Conservation (phyloP, 805 yeast species). For the Yamadazyma endophytica region DNA sequence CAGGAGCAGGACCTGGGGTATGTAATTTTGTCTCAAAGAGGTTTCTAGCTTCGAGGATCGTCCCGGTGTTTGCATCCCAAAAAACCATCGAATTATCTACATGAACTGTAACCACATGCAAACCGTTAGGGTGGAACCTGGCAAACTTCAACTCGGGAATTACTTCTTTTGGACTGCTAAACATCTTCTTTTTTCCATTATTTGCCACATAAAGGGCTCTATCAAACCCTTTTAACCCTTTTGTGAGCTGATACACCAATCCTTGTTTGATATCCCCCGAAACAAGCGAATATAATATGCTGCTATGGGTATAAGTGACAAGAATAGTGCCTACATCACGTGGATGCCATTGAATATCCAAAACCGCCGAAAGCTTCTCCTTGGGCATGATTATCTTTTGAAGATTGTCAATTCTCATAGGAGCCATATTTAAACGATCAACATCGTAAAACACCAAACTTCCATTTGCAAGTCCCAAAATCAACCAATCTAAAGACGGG, state of each 20-base stretch:
- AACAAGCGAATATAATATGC: conserved; percentile 64
- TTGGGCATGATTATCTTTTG: conserved; percentile 59
- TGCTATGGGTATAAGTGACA: conserved; percentile 66
- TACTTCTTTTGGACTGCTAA: conserved; percentile 33
- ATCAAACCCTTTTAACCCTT: conserved; percentile 62
- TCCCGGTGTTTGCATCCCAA: conserved; percentile 87
- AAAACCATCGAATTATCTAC: conserved; percentile 81
- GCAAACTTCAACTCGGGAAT: conserved; percentile 43
- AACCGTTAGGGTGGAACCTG: conserved; percentile 89
- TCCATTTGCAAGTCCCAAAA: conserved; percentile 79
- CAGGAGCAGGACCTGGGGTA: conserved; percentile 35
- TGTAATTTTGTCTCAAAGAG: conserved; percentile 64
- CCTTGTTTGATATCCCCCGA: conserved; percentile 53
- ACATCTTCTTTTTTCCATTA: conserved; percentile 39
- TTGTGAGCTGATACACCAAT: conserved; percentile 59
- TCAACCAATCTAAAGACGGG: conserved; percentile 84
- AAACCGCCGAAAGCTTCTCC: conserved; percentile 59
- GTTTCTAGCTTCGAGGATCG: conserved; percentile 69
- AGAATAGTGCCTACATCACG: conserved; percentile 79
- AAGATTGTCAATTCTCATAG: conserved; percentile 63
- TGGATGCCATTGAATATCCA: conserved; percentile 76
- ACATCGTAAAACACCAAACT: conserved; percentile 69
- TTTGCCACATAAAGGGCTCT: conserved; percentile 23
- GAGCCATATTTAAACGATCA: conserved; percentile 68
- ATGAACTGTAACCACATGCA: conserved; percentile 75